phyloP scores from a whole-genome alignment of 768 basidiomycete species.

The Lanmaoa pseudosensibilis region DNA sequence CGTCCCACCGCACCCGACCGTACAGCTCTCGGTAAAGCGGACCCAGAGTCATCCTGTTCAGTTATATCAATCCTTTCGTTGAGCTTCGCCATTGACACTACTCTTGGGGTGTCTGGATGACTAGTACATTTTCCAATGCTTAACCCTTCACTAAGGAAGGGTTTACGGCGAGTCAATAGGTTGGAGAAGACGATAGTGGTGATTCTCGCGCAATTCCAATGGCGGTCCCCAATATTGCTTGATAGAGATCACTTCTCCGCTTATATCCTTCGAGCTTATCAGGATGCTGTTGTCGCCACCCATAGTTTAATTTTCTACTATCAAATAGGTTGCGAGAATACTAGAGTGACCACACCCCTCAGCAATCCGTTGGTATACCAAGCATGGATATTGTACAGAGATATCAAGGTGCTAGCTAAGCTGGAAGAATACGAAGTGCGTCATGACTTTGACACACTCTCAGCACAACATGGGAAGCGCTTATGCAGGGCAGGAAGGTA shows the following conservation, averaged over 20 bases:
- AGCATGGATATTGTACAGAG: not conserved
- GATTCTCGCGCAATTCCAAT: not conserved
- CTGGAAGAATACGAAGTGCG: no score
- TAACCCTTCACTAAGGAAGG: no score
- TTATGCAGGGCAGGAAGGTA: constrained; percentile 3
- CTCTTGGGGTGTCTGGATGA: no score
- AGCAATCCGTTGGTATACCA: not conserved
- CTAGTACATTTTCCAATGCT: no score
- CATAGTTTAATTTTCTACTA: not conserved
- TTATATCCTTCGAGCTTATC: not conserved
- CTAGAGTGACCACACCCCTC: not conserved
- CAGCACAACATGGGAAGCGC: not conserved
- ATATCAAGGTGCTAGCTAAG: not conserved
- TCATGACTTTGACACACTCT: not conserved
- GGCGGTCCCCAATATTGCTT: not conserved
- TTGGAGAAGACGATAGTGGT: not conserved
- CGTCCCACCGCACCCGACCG: no score
- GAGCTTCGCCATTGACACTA: no score
- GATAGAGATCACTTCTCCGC: no score
- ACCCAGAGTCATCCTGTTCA: no score
- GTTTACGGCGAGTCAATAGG: not conserved
- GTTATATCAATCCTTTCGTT: no score
- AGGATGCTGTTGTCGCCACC: not conserved
- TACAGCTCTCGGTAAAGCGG: no score
- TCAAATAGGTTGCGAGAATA: not conserved